phyloP scores from a whole-genome alignment of 768 basidiomycete species.

The Crepidotus variabilis region DNA sequence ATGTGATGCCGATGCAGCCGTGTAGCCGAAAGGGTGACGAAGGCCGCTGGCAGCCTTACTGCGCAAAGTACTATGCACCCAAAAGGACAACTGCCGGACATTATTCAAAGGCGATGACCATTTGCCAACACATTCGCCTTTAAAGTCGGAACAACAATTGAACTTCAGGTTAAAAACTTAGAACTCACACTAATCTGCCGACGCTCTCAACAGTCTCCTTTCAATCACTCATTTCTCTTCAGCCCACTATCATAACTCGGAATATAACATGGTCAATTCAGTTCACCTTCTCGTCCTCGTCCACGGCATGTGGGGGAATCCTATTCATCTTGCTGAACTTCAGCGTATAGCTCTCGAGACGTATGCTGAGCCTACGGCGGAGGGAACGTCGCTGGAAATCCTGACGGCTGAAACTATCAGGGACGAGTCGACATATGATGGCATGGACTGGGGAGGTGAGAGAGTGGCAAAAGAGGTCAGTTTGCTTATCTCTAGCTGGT shows the following conservation, averaged over 20 bases:
- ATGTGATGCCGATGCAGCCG: background rate
- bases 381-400: slow-evolving; percentile 50
- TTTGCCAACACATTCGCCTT: too few relatives aligned
- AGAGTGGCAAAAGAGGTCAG: slow-evolving; percentile 75
- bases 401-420: slow-evolving; percentile 64
- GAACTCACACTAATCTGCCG: too few relatives aligned
- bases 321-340: slow-evolving; percentile 58
- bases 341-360: slow-evolving; percentile 49
- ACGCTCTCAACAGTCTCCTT: too few relatives aligned
- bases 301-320: slow-evolving; percentile 82
- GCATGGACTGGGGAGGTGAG: slow-evolving; percentile 82
- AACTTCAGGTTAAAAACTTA: too few relatives aligned
- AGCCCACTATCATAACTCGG: too few relatives aligned
- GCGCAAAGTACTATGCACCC: too few relatives aligned
- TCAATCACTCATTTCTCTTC: too few relatives aligned
- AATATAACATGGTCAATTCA: background rate
- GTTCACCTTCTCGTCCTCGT: slow-evolving; percentile 48
- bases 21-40: too few relatives aligned
- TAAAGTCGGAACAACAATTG: too few relatives aligned
- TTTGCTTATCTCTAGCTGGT: background rate
- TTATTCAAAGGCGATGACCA: too few relatives aligned
- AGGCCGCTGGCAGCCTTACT: too few relatives aligned
- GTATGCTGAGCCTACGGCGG: slow-evolving; percentile 23
- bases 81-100: too few relatives aligned
- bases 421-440: slow-evolving; percentile 73